Evolutionary conservation across 805 yeast species (phyloP), one percentile per base, ranked within the genome.

Genomic region (Debaryomyces tyrocola): DNA sequence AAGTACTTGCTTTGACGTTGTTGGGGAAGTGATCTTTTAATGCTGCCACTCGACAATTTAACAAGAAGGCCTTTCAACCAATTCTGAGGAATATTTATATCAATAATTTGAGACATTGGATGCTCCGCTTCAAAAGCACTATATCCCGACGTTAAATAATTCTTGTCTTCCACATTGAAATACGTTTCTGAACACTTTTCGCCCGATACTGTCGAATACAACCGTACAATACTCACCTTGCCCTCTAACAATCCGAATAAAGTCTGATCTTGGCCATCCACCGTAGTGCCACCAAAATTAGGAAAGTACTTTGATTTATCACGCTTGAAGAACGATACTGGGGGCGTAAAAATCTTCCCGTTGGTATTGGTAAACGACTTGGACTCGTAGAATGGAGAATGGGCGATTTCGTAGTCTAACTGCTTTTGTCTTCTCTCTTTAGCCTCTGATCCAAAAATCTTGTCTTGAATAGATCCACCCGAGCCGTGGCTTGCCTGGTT

Each of bases 321-420:
- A 10, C 73, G 67, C 49, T 79, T 80, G 78, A 92, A 91, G 55
- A 79, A 85, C 1, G 90, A 80, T n/a, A 79, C 73, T 1, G 98
- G 98, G 0, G 96, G 80, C 14, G 77, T 70, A 70, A 90, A 94
- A 51, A 91, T 74, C 66, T 90, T 90, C 20, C 98, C 99, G 33
- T 83, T 79, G 2, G 92, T 87, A 55, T 84, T 85, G 41, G 84
- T 73, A 59, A 81, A 73, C 2, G 76, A 70, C 48, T 71, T 70
- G 31, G 73, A 61, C 46, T 73, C 78, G 48, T 69, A 72, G 53
- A 72, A 67, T 5, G 75, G 74, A 11, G 77, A 72, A 51, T 73
- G 78, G 29, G 60, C 62, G 35, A 73, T 61, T 40, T 73, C 78
- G 48, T 70, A 70, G 43, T 73, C 74, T 40, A 73, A 59, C 41